phyloP scores from a whole-genome alignment of 2,329 filamentous ascomycete species.

The Colletotrichum spaethianum region DNA sequence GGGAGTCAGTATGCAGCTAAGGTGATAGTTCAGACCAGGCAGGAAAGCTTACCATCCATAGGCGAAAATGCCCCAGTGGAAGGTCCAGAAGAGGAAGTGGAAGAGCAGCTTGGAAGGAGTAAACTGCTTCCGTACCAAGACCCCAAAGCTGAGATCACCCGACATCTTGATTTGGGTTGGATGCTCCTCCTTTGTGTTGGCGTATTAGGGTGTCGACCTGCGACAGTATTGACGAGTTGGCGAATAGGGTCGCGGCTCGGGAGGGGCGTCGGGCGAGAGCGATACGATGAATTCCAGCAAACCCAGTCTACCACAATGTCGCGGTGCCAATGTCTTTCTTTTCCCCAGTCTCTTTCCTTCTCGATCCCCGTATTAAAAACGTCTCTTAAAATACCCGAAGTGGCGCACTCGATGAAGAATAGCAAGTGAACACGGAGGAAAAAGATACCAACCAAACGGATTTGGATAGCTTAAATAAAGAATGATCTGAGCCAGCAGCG shows the following conservation, averaged over 20 bases:
- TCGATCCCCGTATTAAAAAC: constrained; percentile 38
- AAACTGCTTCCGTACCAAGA: constrained; percentile 74
- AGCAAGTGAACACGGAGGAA: constrained; percentile 46
- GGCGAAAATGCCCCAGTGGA: constrained; percentile 85
- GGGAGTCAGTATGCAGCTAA: constrained; percentile 44
- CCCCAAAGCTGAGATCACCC: constrained; percentile 49
- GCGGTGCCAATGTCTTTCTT: constrained; percentile 10
- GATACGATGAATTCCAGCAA: constrained; percentile 23
- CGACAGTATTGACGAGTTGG: constrained; percentile 58
- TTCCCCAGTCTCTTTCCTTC: constrained; percentile 31
- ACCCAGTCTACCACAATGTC: constrained; percentile 13
- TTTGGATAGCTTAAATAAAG: constrained; percentile 48
- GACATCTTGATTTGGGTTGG: constrained; percentile 57
- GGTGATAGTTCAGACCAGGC: neutral
- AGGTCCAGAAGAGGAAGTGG: constrained; percentile 84
- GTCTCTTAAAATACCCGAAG: constrained; percentile 29
- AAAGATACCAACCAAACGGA: constrained; percentile 42
- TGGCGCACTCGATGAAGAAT: constrained; percentile 45
- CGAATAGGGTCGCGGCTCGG: constrained; percentile 27
- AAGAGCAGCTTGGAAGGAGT: constrained; percentile 81
- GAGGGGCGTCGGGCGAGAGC: constrained; percentile 10
- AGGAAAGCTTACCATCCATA: constrained; percentile 80
- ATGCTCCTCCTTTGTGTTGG: constrained; percentile 16
- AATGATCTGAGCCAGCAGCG: constrained; percentile 74
- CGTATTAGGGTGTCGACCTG: constrained; percentile 65